These are phyloP conservation scores for Yamadazyma olivae DNA, from an alignment of 805 yeast species.

Conservation along the genomic window DNA sequence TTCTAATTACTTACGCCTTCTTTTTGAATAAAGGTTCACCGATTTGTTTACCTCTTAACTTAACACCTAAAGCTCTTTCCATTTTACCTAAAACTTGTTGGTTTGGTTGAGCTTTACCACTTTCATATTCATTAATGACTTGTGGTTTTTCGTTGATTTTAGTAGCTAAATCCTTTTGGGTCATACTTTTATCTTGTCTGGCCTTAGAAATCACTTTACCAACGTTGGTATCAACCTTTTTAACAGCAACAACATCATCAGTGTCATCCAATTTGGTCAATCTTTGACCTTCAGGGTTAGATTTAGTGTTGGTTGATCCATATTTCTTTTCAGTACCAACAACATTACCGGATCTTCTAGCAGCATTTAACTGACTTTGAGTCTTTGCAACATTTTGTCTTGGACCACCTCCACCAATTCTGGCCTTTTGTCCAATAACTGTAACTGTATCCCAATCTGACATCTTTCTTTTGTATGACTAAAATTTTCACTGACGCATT, in stretches of 20 bases:
- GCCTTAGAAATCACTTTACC: conserved; percentile 86
- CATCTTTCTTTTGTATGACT: conserved; percentile 20
- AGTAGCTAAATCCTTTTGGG: conserved; percentile 96
- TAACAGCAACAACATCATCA: conserved; percentile 89
- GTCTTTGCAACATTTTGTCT: conserved; percentile 80
- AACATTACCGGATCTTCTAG: conserved; percentile 88
- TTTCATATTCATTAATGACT: conserved; percentile 93
- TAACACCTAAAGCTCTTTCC: conserved; percentile 92
- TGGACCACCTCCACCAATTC: conserved; percentile 87
- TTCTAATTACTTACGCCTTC: no score
- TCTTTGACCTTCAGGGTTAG: conserved; percentile 90
- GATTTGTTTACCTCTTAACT: conserved; percentile 92
- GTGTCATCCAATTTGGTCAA: conserved; percentile 90
- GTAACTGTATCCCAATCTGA: conserved; percentile 93
- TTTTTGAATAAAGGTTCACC: conserved; percentile 79
- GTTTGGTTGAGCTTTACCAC: conserved; percentile 94
- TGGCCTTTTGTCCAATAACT: conserved; percentile 83
- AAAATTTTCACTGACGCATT: conserved; percentile 1
- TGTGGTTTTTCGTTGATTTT: conserved; percentile 94
- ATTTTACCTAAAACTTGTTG: conserved; percentile 91
- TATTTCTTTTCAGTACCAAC: conserved; percentile 93
- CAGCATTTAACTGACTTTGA: conserved; percentile 79
- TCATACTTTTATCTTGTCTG: conserved; percentile 80
- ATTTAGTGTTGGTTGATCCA: conserved; percentile 54
- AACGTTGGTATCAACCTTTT: conserved; percentile 78